These are phyloP conservation scores for Fusarium keratoplasticum DNA, from an alignment of 2,329 filamentous ascomycete species.

Conservation along the genomic window DNA sequence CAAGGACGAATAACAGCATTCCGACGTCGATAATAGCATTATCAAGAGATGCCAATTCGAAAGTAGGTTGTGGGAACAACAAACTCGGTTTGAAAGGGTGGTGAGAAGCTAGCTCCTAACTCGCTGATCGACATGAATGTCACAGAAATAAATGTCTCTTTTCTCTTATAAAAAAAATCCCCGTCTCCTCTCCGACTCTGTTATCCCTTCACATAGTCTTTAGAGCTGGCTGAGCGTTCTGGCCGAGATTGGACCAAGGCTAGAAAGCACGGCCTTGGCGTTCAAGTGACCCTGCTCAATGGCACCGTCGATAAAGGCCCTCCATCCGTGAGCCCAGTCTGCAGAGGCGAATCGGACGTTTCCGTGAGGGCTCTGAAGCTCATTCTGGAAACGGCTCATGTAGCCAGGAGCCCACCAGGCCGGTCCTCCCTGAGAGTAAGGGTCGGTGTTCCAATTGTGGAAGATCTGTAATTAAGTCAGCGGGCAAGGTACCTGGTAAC, in stretches of 20 bases:
- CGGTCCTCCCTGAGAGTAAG: background rate
- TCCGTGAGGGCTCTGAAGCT: background rate
- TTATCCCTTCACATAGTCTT: too few relatives aligned
- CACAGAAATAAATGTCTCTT: background rate
- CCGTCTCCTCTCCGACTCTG: too few relatives aligned
- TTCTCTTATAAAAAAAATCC: background rate
- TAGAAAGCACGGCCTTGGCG: background rate
- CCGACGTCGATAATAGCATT: too few relatives aligned
- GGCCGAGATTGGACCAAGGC: background rate
- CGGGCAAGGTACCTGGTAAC: too few relatives aligned
- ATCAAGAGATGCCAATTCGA: too few relatives aligned
- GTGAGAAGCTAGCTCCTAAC: background rate
- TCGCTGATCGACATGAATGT: background rate
- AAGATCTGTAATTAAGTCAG: background rate
- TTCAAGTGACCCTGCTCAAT: background rate
- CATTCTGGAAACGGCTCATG: background rate
- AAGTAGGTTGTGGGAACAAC: too few relatives aligned
- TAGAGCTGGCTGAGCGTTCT: background rate
- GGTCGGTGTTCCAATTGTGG: background rate
- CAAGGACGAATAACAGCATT: too few relatives aligned
- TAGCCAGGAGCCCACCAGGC: background rate
- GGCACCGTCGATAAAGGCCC: background rate
- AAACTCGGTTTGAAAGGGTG: too few relatives aligned
- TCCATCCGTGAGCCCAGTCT: background rate
- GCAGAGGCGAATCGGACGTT: background rate